These are phyloP conservation scores for Orobanche coerulescens DNA, from an alignment of 257 asterid genomes.

Conservation along the genomic window DNA sequence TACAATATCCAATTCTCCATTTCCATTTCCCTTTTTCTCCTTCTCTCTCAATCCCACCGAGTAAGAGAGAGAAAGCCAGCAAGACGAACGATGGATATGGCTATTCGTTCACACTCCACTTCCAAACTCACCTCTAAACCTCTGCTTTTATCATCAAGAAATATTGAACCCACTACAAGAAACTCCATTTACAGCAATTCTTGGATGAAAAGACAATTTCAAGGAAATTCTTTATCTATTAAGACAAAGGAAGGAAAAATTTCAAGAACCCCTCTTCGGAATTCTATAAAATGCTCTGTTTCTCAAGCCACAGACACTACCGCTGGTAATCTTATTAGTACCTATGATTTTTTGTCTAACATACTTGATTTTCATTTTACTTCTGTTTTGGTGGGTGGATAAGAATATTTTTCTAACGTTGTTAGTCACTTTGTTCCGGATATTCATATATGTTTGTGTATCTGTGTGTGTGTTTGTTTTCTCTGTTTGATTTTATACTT, in stretches of 20 bases:
- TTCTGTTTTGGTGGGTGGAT: too few relatives aligned
- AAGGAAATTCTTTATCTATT: constrained; percentile 36
- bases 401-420: neutral
- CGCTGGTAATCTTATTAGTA: constrained; percentile 31
- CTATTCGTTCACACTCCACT: constrained; percentile 39
- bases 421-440: neutral
- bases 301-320: constrained; percentile 52
- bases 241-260: constrained; percentile 23
- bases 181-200: constrained; percentile 26
- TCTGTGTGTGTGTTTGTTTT: neutral
- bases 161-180: constrained; percentile 22
- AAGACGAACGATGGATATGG: constrained; percentile 57
- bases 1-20: constrained; percentile 36
- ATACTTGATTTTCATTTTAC: neutral
- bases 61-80: constrained; percentile 19
- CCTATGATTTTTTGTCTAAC: neutral
- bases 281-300: constrained; percentile 63
- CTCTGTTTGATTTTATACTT: neutral
- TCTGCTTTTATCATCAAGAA: constrained; percentile 19
- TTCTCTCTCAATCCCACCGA: neutral
- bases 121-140: constrained; percentile 22
- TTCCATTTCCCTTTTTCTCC: constrained; percentile 17
- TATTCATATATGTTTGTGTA: neutral
- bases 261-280: constrained; percentile 30
- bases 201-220: constrained; percentile 44